These are phyloP conservation scores for Hypoxylon sp. DNA, from an alignment of 2,329 filamentous ascomycete species.

Conservation along the genomic window DNA sequence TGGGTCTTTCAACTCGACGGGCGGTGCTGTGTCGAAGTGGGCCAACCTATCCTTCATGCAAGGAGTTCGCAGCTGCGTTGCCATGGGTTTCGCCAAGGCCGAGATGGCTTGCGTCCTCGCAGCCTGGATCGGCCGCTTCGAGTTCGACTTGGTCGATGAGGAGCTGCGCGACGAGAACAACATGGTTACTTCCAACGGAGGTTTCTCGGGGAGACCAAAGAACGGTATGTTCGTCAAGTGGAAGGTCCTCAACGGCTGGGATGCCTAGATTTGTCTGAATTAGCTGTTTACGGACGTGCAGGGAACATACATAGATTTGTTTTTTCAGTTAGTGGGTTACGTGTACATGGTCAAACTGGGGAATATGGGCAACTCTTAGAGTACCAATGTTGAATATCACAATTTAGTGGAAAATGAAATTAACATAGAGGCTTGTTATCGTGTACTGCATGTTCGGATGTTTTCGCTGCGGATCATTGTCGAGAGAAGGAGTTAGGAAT, in stretches of 20 bases:
- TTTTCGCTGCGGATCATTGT: background rate
- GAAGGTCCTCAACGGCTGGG: constrained; percentile 21
- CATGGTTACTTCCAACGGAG: constrained; percentile 37
- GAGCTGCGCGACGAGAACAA: constrained; percentile 35
- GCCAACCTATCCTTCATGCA: constrained; percentile 71
- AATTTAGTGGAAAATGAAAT: constrained; percentile 22
- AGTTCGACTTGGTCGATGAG: constrained; percentile 36
- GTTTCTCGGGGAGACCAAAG: constrained; percentile 33
- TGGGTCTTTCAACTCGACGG: constrained; percentile 44
- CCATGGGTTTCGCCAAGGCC: constrained; percentile 77
- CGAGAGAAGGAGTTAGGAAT: background rate
- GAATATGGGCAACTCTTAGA: constrained; percentile 8
- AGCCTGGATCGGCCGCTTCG: constrained; percentile 38
- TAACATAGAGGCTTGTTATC: constrained; percentile 12
- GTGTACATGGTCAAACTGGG: constrained; percentile 14
- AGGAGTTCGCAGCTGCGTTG: constrained; percentile 68
- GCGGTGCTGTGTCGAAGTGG: constrained; percentile 68
- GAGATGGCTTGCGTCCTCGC: constrained; percentile 72
- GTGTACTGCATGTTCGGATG: background rate
- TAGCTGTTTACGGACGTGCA: constrained; percentile 2
- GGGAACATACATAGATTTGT: constrained; percentile 8
- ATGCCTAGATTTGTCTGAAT: constrained; percentile 4
- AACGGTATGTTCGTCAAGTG: constrained; percentile 38
- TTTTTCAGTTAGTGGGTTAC: constrained; percentile 7
- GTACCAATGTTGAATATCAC: constrained; percentile 17